These are phyloP conservation scores for Xylaria castorea DNA, from an alignment of 495 filamentous ascomycete species.

Conservation along the genomic window DNA sequence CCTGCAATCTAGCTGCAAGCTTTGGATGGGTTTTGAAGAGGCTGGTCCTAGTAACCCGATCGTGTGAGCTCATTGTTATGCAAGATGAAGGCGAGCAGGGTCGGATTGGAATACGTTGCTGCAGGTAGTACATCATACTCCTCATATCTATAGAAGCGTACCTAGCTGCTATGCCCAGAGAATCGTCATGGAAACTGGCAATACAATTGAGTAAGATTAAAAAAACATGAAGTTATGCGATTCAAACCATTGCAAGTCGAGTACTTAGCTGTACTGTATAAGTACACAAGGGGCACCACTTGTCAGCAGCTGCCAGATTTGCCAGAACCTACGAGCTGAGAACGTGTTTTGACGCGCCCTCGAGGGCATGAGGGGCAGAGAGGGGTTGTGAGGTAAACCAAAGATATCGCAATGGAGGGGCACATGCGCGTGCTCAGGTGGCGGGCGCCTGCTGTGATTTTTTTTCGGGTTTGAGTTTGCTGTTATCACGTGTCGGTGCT, in stretches of 20 bases:
- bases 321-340: neutral
- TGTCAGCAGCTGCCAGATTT: neutral
- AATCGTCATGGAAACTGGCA: neutral
- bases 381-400: constrained; percentile 4
- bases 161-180: neutral
- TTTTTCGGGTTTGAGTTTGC: neutral
- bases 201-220: neutral
- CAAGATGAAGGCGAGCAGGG: neutral
- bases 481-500: neutral
- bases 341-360: too few species aligned
- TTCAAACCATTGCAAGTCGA: neutral
- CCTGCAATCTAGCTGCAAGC: constrained; percentile 13
- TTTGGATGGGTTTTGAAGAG: neutral
- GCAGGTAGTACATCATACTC: neutral
- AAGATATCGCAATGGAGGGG: constrained; percentile 28
- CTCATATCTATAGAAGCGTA: neutral
- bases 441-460: constrained; percentile 9
- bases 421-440: constrained; percentile 18
- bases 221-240: neutral
- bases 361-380: constrained; percentile 1
- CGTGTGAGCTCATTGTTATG: constrained; percentile 9
- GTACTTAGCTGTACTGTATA: neutral
- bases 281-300: neutral
- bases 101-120: neutral
- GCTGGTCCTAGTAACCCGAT: neutral